Percentiles rank a stretch among this genome's conserved stretches.
Evolutionary conservation across 139 green algal species (phyloP).

Genomic region (Astrephomene gubernaculifera): DNA sequence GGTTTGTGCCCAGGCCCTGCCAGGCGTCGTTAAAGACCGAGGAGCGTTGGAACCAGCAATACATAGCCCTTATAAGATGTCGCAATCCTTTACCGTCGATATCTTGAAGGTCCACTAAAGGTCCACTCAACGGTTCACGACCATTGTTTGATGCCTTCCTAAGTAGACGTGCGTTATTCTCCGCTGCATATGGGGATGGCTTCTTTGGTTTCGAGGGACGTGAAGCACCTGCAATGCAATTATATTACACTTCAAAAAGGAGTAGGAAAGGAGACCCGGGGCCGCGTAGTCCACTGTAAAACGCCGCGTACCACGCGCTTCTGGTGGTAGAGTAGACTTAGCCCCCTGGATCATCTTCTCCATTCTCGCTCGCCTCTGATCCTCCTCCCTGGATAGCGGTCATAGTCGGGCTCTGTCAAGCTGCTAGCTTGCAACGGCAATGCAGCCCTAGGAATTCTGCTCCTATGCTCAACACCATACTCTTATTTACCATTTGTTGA

Average conservation of each 20-base stretch:
- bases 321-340: slow-evolving; percentile 36
- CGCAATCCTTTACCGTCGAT: slow-evolving; percentile 39
- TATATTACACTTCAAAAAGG: no score
- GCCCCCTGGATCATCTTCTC: slow-evolving; percentile 45
- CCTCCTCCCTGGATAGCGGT: slow-evolving; percentile 27
- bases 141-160: not conserved
- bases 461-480: no score
- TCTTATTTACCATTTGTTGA: slow-evolving; percentile 32
- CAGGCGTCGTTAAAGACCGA: no score
- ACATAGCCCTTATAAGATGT: no score
- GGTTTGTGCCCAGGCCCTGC: no score
- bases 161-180: not conserved
- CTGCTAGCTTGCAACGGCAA: no score
- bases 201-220: slow-evolving; percentile 6
- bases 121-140: not conserved
- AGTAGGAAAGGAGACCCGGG: no score
- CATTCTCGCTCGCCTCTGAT: slow-evolving; percentile 35
- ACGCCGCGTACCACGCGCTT: slow-evolving; percentile 26
- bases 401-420: no score
- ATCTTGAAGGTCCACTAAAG: not conserved
- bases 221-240: not conserved
- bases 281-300: no score
- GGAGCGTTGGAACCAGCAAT: no score
- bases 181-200: slow-evolving; percentile 13
- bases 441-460: no score